A percentile compares a stretch with the other conserved stretches of the same genome.
Conservation (phyloP, 331 rosid genomes). For the Pyrus hybrid region DNA sequence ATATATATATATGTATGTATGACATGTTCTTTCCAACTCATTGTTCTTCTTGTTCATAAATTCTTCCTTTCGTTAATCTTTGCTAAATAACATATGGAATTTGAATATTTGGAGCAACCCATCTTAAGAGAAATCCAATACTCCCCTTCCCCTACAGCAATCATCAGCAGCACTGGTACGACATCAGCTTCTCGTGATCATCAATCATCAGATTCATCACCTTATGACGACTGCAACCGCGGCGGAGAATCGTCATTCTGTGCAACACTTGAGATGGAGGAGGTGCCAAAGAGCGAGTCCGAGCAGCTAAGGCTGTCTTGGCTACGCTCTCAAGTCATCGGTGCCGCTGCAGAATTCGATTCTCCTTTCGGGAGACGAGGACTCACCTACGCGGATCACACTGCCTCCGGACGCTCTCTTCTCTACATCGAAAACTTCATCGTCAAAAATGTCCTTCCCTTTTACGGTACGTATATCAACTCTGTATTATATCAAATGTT, state of each 20-base stretch:
- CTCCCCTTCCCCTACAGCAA: neutral
- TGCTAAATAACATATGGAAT: neutral
- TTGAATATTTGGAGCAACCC: neutral
- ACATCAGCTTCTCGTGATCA: too few species aligned
- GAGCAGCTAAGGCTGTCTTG: conserved; percentile 39
- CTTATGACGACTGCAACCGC: neutral
- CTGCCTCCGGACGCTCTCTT: conserved; percentile 79
- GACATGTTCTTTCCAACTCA: too few species aligned
- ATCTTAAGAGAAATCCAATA: neutral
- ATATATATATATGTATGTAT: too few species aligned
- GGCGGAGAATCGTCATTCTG: conserved; percentile 11
- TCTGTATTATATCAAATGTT: neutral
- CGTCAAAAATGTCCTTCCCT: conserved; percentile 60
- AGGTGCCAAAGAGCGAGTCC: neutral
- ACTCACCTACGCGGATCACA: conserved; percentile 75
- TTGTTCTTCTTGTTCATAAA: too few species aligned
- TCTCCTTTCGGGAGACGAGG: conserved; percentile 57
- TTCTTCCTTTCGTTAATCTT: too few species aligned
- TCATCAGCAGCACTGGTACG: too few species aligned
- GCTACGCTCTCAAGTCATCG: conserved; percentile 59
- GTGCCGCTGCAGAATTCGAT: conserved; percentile 33
- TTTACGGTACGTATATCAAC: conserved; percentile 36
- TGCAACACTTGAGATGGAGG: conserved; percentile 6
- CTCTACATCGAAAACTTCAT: conserved; percentile 50
- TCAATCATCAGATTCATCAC: too few species aligned